Evolutionary conservation across 2,329 filamentous ascomycete species (phyloP).

Genomic region (Aspergillus quadricinctus): DNA sequence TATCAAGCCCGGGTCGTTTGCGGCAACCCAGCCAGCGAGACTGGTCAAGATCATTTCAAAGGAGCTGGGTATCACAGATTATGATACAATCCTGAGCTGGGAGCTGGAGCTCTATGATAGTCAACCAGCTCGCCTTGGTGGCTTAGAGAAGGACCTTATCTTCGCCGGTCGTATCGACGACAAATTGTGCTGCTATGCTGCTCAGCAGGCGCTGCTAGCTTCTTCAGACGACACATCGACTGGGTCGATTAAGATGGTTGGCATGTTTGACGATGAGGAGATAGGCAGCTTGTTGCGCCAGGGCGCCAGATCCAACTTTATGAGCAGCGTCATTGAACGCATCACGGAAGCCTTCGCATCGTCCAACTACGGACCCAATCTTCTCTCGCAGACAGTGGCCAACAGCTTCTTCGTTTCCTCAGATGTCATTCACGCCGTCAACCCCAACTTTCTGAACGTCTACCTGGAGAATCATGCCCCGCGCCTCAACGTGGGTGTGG

Average conservation of each 20-base stretch:
- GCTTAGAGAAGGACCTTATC: slow-evolving; percentile 88
- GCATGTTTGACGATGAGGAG: slow-evolving; percentile 96
- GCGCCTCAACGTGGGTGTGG: slow-evolving; percentile 80
- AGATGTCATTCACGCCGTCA: slow-evolving; percentile 89
- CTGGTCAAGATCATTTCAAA: slow-evolving; percentile 78
- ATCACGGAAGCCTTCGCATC: slow-evolving; percentile 62
- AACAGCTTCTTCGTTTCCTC: slow-evolving; percentile 89
- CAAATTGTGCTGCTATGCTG: slow-evolving; percentile 93
- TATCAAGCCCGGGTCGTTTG: slow-evolving; percentile 61
- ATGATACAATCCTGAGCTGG: slow-evolving; percentile 83
- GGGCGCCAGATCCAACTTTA: slow-evolving; percentile 84
- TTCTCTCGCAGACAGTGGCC: slow-evolving; percentile 78
- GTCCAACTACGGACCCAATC: slow-evolving; percentile 42
- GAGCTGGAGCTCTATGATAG: slow-evolving; percentile 92
- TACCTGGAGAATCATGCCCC: slow-evolving; percentile 86
- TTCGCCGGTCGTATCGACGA: slow-evolving; percentile 94
- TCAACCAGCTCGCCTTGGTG: slow-evolving; percentile 77
- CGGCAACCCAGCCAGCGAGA: slow-evolving; percentile 75
- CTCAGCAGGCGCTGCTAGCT: slow-evolving; percentile 75
- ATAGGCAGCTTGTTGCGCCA: slow-evolving; percentile 88
- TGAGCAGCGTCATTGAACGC: slow-evolving; percentile 75
- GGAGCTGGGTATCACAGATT: slow-evolving; percentile 69
- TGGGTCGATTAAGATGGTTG: slow-evolving; percentile 78
- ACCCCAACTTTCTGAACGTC: slow-evolving; percentile 82
- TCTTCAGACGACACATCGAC: slow-evolving; percentile 50